Base-by-base conservation (phyloP, 768 basidiomycete genomes). In the Pleurotus salmoneostramineus region DNA sequence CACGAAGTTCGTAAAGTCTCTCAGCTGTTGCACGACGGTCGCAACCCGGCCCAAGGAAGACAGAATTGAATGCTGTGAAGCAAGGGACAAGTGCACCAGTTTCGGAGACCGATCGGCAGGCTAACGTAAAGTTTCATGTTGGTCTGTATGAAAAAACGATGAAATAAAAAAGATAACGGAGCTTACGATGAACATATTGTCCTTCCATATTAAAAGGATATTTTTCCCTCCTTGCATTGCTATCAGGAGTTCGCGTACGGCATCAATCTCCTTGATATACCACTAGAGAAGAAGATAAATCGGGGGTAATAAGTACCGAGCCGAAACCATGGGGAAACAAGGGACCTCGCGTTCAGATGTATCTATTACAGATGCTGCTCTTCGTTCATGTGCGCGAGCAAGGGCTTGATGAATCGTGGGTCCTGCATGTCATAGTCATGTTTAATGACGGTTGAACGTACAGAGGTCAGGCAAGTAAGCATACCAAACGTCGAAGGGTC, bases 241-340 rank as follows among this genome's bases (percentile, higher is more conserved):
- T 68, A 91, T 87, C 10, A 93, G 73, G 2, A 91, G 74, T 63
- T 94, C 92, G 3, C 91, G 81, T 4, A 91, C 86, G 40, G 87
- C 84, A 61, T 92, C 86, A 50, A 84, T 79, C 69, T 93, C 92
- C 52, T 83, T 69, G 27, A 93, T 88, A 60, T 87, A 87, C 68
- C 68, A 82, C 88, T 91, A 3, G 59, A 42, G 32, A 14, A 12
- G 3, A 2, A 40, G 42, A 27, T 47, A 27, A 32, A 33, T 21
- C 34, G 7, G 14, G 27, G n/a, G n/a, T n/a, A 7, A 34, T 57
- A 4, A 56, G 51, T 40, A 27, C 14, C 27, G 12, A 21, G 7
- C 1, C 21, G 37, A n/a, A 11, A 5, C 6, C 17, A n/a, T 45
- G 14, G 17, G 40, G 36, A 15, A 47, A 10, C 31, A 34, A 17